Evolutionary conservation across 768 basidiomycete species (phyloP).

Genomic region (Rhodotorula toruloides): DNA sequence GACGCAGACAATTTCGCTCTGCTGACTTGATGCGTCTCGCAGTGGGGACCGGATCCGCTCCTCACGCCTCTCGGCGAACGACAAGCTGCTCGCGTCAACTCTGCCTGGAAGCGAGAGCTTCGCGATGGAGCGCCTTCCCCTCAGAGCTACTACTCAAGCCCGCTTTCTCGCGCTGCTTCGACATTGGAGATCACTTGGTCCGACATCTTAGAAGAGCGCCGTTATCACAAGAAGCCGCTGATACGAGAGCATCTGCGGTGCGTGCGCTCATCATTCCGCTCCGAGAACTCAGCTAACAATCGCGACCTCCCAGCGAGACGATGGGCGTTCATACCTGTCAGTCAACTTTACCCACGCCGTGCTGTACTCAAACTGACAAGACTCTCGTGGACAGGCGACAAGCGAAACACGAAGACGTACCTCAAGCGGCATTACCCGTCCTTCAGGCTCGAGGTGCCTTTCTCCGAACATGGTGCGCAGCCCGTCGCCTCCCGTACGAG

Average conservation of each 20-base stretch:
- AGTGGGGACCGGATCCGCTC: constrained; percentile 44
- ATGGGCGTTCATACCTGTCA: constrained; percentile 42
- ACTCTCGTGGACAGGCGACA: too few relatives aligned
- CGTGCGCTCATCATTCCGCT: neutral
- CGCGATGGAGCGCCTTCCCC: constrained; percentile 38
- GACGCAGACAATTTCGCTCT: neutral
- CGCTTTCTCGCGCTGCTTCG: constrained; percentile 36
- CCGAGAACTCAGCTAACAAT: neutral
- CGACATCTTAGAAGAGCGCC: constrained; percentile 21
- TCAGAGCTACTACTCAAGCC: constrained; percentile 40
- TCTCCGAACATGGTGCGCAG: constrained; percentile 31
- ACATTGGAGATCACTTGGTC: constrained; percentile 43
- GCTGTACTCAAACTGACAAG: too few relatives aligned
- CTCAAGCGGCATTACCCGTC: constrained; percentile 33
- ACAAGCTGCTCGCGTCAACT: constrained; percentile 37
- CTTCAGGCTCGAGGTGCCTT: constrained; percentile 40
- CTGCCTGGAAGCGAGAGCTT: constrained; percentile 33
- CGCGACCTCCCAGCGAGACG: constrained; percentile 11
- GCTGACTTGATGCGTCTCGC: neutral
- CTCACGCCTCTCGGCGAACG: constrained; percentile 38
- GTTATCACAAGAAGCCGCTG: too few relatives aligned
- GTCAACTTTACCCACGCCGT: neutral
- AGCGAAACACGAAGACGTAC: constrained; percentile 35
- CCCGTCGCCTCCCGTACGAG: neutral
- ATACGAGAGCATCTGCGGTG: constrained; percentile 40